Conservation (phyloP, 768 basidiomycete species). For the Tricholoma bakamatsutake region DNA sequence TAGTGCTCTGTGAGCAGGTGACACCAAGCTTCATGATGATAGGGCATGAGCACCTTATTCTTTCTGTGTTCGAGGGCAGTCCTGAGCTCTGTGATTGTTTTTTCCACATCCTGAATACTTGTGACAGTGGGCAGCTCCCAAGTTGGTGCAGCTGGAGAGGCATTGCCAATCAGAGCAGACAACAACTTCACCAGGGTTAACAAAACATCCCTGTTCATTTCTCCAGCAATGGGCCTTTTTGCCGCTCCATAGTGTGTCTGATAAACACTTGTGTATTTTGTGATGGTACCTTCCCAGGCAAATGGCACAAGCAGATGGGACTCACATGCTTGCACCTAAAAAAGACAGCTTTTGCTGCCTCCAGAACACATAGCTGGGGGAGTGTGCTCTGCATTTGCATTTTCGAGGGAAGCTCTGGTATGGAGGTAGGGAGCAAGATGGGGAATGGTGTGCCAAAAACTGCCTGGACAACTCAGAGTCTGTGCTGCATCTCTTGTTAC, state of each 20-base stretch:
- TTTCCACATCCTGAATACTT: constrained; percentile 38
- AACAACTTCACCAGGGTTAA: background rate
- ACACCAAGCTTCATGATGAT: constrained; percentile 26
- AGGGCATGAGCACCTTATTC: constrained; percentile 27
- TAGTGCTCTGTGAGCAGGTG: constrained; percentile 8
- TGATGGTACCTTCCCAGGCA: constrained; percentile 1
- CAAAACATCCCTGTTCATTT: constrained; percentile 27
- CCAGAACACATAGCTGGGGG: background rate
- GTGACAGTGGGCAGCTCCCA: too few species aligned
- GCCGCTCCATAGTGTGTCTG: constrained; percentile 21
- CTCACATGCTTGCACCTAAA: background rate
- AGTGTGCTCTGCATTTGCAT: background rate
- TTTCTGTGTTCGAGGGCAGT: constrained; percentile 31
- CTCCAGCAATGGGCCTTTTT: constrained; percentile 22
- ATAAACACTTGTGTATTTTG: constrained; percentile 1
- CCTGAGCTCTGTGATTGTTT: constrained; percentile 31
- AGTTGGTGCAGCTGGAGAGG: constrained; percentile 17
- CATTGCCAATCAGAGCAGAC: constrained; percentile 33
- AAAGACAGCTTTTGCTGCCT: background rate
- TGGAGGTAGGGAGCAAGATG: background rate
- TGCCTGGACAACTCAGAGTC: background rate
- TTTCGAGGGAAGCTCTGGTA: background rate
- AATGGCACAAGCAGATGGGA: constrained; percentile 20
- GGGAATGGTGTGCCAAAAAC: background rate
- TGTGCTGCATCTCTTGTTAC: background rate